Conservation (phyloP, 2,329 filamentous ascomycete genomes). For the Colletotrichum noveboracense region DNA sequence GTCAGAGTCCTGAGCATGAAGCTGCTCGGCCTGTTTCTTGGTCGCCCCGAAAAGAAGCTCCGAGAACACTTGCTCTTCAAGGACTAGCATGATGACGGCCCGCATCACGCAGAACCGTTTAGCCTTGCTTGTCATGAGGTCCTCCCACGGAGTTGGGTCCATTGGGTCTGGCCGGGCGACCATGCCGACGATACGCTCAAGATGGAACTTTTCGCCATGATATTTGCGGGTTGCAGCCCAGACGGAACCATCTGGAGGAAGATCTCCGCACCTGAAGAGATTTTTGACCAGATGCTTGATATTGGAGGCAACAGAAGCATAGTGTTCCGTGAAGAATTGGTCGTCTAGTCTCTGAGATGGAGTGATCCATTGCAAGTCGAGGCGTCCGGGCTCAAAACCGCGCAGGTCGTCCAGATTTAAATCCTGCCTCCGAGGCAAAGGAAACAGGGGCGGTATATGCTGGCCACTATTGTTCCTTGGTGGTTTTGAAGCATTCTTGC, state of each 20-base stretch:
- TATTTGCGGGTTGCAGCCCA: not conserved
- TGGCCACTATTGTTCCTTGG: not conserved
- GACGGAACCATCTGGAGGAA: not conserved
- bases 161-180: slow-evolving; percentile 31
- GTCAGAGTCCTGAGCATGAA: slow-evolving; percentile 27
- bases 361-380: not conserved
- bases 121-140: slow-evolving; percentile 25
- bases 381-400: not conserved
- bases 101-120: slow-evolving; percentile 30
- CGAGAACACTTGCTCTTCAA: slow-evolving; percentile 31
- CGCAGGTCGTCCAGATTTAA: not conserved
- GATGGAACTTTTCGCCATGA: not conserved
- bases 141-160: slow-evolving; percentile 30
- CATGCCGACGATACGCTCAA: slow-evolving; percentile 18
- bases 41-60: slow-evolving; percentile 35
- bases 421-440: not conserved
- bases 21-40: slow-evolving; percentile 24
- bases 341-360: not conserved
- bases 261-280: slow-evolving; percentile 17
- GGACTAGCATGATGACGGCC: slow-evolving; percentile 33
- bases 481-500: not conserved
- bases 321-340: slow-evolving; percentile 4
- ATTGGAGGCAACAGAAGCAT: slow-evolving; percentile 25
- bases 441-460: not conserved
- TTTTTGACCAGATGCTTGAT: slow-evolving; percentile 25